Evolutionary conservation across 2,329 filamentous ascomycete species (phyloP).

Genomic region (Ascochyta viciae-villosae): DNA sequence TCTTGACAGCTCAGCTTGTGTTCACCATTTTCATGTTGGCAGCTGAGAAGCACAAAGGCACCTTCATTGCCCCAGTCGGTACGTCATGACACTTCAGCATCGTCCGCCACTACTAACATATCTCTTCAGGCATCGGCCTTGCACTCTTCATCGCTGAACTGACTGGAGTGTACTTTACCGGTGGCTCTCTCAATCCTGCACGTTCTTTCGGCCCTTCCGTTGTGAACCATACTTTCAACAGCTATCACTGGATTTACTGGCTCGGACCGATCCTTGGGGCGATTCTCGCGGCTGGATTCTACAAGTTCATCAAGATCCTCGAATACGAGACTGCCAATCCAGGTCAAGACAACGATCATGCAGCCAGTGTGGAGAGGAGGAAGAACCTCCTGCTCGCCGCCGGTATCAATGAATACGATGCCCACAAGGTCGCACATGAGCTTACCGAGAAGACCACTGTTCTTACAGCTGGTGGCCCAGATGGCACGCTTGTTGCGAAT

Average conservation of each 20-base stretch:
- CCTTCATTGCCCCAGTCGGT: conserved; percentile 64
- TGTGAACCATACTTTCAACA: conserved; percentile 45
- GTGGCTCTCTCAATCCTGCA: conserved; percentile 54
- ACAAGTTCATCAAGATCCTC: conserved; percentile 52
- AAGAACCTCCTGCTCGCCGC: conserved; percentile 24
- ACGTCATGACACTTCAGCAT: conserved; percentile 49
- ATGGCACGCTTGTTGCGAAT: conserved; percentile 16
- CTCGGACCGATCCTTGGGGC: conserved; percentile 51
- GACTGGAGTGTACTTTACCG: conserved; percentile 56
- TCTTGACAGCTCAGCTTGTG: conserved; percentile 37
- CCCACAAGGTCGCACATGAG: conserved; percentile 22
- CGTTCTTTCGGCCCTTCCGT: conserved; percentile 55
- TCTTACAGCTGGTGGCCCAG: conserved; percentile 10
- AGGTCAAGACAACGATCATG: conserved; percentile 33
- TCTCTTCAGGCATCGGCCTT: conserved; percentile 55
- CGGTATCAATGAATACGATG: conserved; percentile 27
- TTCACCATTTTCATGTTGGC: conserved; percentile 63
- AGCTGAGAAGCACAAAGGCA: conserved; percentile 65
- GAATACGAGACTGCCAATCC: conserved; percentile 43
- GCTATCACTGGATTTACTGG: conserved; percentile 51
- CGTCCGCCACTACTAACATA: background rate
- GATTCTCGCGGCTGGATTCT: conserved; percentile 57
- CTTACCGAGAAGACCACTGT: conserved; percentile 20
- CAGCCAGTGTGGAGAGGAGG: conserved; percentile 17
- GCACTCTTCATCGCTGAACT: conserved; percentile 65